A percentile compares a stretch with the other conserved stretches of the same genome.
phyloP scores from a whole-genome alignment of 352 stramenopile genomes.

The Ophiocytium majus region DNA sequence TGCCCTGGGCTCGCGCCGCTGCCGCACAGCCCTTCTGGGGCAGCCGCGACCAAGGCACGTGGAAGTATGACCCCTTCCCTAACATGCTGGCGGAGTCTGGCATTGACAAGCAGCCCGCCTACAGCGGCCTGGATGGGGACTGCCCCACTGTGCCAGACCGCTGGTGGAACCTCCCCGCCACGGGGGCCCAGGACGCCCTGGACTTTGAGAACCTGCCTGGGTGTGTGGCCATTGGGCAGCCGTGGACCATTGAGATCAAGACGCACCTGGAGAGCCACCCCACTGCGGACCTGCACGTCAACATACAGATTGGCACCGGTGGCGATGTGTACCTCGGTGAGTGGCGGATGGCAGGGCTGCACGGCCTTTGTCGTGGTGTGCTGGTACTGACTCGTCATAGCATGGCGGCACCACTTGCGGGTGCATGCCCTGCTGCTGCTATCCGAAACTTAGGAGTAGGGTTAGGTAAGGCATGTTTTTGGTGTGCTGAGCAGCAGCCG shows the following conservation, averaged over 20 bases:
- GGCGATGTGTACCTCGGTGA: slow-evolving; percentile 16
- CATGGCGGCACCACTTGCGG: too few relatives aligned
- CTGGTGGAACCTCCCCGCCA: not conserved
- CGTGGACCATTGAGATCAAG: slow-evolving; percentile 10
- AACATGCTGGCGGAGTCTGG: slow-evolving; percentile 16
- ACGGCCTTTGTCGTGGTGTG: too few relatives aligned
- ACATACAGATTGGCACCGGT: slow-evolving; percentile 16
- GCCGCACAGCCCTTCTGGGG: not conserved
- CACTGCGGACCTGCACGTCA: not conserved
- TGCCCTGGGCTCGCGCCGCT: too few relatives aligned
- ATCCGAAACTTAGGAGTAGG: not conserved
- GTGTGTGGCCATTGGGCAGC: not conserved
- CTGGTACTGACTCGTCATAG: too few relatives aligned
- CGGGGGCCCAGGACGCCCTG: not conserved
- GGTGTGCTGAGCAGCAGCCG: too few relatives aligned
- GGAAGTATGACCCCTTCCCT: slow-evolving; percentile 4
- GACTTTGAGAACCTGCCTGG: not conserved
- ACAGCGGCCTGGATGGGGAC: not conserved
- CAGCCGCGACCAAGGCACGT: not conserved
- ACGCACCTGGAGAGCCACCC: not conserved
- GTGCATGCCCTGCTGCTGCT: not conserved
- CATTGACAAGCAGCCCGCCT: not conserved
- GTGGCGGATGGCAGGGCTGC: not conserved
- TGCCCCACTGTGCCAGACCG: not conserved
- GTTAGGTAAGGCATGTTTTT: too few relatives aligned